phyloP scores from a whole-genome alignment of 805 yeast species.

The Starmera quercuum region DNA sequence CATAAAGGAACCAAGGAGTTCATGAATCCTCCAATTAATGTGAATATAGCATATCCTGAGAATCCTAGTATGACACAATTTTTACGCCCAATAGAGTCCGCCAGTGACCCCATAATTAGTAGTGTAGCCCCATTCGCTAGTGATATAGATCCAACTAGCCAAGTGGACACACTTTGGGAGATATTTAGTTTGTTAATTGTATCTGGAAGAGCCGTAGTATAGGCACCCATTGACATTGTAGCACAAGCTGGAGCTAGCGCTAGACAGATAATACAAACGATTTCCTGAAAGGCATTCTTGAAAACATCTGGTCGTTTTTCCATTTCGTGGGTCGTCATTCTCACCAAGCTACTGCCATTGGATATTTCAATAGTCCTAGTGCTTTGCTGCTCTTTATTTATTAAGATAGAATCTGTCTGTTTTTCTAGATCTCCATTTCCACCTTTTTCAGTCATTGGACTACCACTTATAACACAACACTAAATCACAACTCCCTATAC shows the following conservation, averaged over 20 bases:
- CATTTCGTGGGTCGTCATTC: background rate
- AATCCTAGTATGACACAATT: slow-evolving; percentile 29
- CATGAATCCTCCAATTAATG: slow-evolving; percentile 31
- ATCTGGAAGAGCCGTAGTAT: background rate
- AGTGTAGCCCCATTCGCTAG: slow-evolving; percentile 37
- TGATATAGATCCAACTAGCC: slow-evolving; percentile 33
- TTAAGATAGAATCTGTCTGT: too few species aligned
- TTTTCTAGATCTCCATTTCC: too few species aligned
- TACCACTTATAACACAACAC: too few species aligned
- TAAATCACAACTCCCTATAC: too few species aligned
- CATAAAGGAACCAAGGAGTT: slow-evolving; percentile 28
- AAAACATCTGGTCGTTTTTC: slow-evolving; percentile 1
- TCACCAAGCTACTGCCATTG: background rate
- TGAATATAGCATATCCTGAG: slow-evolving; percentile 21
- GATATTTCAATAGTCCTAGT: background rate
- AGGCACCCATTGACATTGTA: slow-evolving; percentile 1
- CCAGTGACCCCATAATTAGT: slow-evolving; percentile 37
- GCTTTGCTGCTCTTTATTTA: too few species aligned
- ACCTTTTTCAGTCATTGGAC: too few species aligned
- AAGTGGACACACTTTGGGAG: slow-evolving; percentile 13
- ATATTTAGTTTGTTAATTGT: background rate
- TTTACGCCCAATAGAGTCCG: slow-evolving; percentile 40
- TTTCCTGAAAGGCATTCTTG: background rate
- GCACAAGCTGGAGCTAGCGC: background rate
- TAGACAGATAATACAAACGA: background rate